A percentile compares a stretch with the other conserved stretches of the same genome.
Conservation (phyloP, 805 yeast species). For the Scheffersomyces amazonensis region DNA sequence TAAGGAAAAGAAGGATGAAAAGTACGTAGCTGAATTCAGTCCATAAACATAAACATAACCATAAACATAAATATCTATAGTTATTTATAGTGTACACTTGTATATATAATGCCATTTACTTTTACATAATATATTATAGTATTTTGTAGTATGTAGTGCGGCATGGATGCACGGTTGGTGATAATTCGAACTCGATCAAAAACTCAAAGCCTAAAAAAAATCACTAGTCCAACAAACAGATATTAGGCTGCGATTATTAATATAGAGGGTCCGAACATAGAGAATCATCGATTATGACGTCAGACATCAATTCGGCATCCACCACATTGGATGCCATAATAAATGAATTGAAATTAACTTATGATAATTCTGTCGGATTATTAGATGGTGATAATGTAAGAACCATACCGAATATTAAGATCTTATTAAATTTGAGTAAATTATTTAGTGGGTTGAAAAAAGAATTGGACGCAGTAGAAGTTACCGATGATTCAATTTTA, state of each 20-base stretch:
- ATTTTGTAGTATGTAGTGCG: too few relatives aligned
- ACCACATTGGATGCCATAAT: constrained; percentile 51
- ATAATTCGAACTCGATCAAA: too few relatives aligned
- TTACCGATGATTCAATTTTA: constrained; percentile 24
- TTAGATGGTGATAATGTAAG: constrained; percentile 57
- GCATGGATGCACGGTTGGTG: too few relatives aligned
- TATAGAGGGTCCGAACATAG: too few relatives aligned
- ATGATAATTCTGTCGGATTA: constrained; percentile 58
- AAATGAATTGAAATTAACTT: constrained; percentile 49
- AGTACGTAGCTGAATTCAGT: constrained; percentile 21
- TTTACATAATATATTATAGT: too few relatives aligned
- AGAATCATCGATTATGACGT: constrained; percentile 4
- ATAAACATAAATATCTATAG: too few relatives aligned
- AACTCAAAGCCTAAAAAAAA: too few relatives aligned
- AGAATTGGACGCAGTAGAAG: constrained; percentile 34
- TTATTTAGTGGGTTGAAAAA: constrained; percentile 37
- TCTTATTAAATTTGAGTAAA: constrained; percentile 44
- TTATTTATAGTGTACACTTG: too few relatives aligned
- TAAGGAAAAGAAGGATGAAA: constrained; percentile 28
- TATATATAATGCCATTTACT: too few relatives aligned
- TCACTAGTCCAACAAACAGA: too few relatives aligned
- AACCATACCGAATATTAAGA: constrained; percentile 38
- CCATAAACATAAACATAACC: constrained; percentile 15
- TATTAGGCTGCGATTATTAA: too few relatives aligned
- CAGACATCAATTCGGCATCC: constrained; percentile 26